phyloP scores from a whole-genome alignment of 257 asterid species.

The Ocimum tenuiflorum region DNA sequence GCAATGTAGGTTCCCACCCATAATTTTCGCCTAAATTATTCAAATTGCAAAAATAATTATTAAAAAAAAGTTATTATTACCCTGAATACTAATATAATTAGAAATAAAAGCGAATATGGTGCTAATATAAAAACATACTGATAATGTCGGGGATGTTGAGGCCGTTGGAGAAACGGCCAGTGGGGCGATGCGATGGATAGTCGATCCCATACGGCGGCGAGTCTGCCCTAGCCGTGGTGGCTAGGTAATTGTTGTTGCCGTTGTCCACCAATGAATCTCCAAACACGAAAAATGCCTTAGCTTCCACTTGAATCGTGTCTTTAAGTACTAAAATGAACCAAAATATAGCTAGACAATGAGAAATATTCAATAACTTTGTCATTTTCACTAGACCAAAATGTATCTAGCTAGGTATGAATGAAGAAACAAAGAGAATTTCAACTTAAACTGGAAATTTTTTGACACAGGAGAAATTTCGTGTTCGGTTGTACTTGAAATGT shows the following conservation, averaged over 20 bases:
- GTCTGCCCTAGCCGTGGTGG: constrained; percentile 41
- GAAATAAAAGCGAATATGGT: no score
- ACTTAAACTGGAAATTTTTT: not conserved
- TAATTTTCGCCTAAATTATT: constrained; percentile 59
- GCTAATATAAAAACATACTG: not conserved
- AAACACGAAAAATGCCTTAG: no score
- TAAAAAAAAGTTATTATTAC: no score
- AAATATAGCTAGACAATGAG: not conserved
- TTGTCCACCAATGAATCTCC: no score
- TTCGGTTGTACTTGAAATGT: no score
- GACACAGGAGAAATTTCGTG: not conserved
- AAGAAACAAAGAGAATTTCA: no score
- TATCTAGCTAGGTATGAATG: no score
- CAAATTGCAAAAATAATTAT: no score
- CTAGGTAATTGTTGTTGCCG: constrained; percentile 40
- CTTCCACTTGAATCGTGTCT: not conserved
- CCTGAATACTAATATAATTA: no score
- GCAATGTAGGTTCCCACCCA: constrained; percentile 62
- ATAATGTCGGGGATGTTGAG: constrained; percentile 41
- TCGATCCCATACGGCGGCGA: constrained; percentile 37
- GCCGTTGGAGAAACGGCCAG: no score
- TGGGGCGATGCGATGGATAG: no score
- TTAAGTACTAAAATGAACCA: not conserved
- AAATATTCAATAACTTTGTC: not conserved
- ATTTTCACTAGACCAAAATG: not conserved